These are phyloP conservation scores for Diaporthe ampelina DNA, from an alignment of 2,329 filamentous ascomycete genomes.

Conservation along the genomic window DNA sequence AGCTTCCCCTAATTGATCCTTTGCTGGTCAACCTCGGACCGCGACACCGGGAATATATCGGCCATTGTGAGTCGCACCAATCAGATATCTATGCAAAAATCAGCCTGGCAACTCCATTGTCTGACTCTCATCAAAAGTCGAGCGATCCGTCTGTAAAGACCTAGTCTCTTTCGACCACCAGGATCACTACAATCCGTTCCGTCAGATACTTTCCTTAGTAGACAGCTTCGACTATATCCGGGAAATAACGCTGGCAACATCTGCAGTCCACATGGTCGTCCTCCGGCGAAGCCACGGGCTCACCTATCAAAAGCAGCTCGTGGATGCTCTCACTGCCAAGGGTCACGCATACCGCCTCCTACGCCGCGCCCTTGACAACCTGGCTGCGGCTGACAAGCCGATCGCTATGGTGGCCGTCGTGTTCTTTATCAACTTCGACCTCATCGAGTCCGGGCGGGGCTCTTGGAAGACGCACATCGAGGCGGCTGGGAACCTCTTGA, in stretches of 20 bases:
- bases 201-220: constrained; percentile 58
- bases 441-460: constrained; percentile 52
- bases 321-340: constrained; percentile 62
- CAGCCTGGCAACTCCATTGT: background rate
- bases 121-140: constrained; percentile 51
- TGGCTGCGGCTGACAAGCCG: constrained; percentile 52
- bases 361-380: constrained; percentile 54
- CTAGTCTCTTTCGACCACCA: constrained; percentile 62
- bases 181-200: constrained; percentile 60
- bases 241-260: constrained; percentile 63
- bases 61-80: constrained; percentile 60
- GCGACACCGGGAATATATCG: constrained; percentile 61
- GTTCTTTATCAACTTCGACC: constrained; percentile 65
- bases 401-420: constrained; percentile 59
- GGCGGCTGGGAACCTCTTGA: constrained; percentile 60
- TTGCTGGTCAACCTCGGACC: constrained; percentile 66
- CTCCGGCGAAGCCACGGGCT: constrained; percentile 52
- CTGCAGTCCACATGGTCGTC: constrained; percentile 63
- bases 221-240: constrained; percentile 58
- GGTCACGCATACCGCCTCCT: constrained; percentile 60
- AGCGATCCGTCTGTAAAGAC: constrained; percentile 65
- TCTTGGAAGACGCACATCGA: constrained; percentile 55
- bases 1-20: constrained; percentile 58
- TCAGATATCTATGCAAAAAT: background rate
- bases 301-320: constrained; percentile 48